Base-by-base conservation (phyloP, 139 green algal genomes). In the Astrephomene gubernaculifera region DNA sequence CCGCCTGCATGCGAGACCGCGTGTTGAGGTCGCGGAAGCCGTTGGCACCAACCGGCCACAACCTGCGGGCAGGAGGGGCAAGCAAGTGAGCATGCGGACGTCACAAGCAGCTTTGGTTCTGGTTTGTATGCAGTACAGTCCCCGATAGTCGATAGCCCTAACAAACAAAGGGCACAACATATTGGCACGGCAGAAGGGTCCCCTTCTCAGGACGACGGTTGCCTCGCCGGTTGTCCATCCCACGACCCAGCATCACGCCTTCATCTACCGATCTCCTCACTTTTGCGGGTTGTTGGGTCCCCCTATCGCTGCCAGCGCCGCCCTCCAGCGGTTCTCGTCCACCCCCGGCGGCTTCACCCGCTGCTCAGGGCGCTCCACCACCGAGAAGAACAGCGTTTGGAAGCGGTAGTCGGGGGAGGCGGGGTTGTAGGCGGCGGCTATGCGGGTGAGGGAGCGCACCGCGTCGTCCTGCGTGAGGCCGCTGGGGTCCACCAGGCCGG, bases 281-380 rank as follows among this genome's bases (percentile, higher is more conserved):
- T 76, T 85, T 27, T 85, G 79, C 24, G 64, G 14, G 64, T 75
- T 96, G 64, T 92, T 70, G 0, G 90, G 80, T 0, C 94, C 93
- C 8, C 92, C 90, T 0, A 93, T 93, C 12, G 87, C 64, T 3
- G 88, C 87, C 69, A 92, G 83, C 45, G 94, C 95, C 69, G 94
- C 92, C 35, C 94, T 88, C 95, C 95, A 97, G 12, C 87, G 70
- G 79, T 96, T 87, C 63, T 96, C 94, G 79, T 97, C 95, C 24
- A 97, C 87, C 65, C 61, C 63, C 21, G 79, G 60, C 31, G 92
- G 94, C 88, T 94, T 94, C 5, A 94, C 89, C 1, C 93, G 82
- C 36, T 91, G 86, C 29, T 87, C 89, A 24, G 92, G 90, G 49
- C 93, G 88, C 43, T 95, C 89, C 33, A 95, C 89, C 54, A 96